These are phyloP conservation scores for Talaromyces islandicus DNA, from an alignment of 2,329 filamentous ascomycete genomes.

Conservation along the genomic window DNA sequence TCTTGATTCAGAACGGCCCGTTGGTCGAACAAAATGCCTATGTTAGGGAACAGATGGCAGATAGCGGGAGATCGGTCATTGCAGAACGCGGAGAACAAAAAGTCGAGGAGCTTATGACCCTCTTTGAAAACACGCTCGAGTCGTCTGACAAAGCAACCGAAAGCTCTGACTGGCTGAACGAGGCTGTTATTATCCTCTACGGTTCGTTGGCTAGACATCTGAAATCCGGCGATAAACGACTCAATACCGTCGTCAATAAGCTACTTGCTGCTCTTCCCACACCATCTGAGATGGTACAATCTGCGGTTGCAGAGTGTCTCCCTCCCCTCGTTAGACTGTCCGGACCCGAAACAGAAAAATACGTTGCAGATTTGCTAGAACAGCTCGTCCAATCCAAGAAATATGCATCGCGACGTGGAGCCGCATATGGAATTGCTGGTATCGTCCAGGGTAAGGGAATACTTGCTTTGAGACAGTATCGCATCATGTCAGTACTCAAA, in stretches of 20 bases:
- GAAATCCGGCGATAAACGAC: slow-evolving; percentile 73
- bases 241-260: slow-evolving; percentile 81
- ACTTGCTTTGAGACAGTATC: slow-evolving; percentile 71
- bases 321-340: slow-evolving; percentile 84
- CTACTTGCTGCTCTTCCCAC: slow-evolving; percentile 84
- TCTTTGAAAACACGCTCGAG: slow-evolving; percentile 85
- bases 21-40: slow-evolving; percentile 73
- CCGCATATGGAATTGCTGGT: slow-evolving; percentile 89
- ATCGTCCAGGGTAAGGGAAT: slow-evolving; percentile 86
- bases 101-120: slow-evolving; percentile 84
- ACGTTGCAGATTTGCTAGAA: slow-evolving; percentile 74
- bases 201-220: slow-evolving; percentile 88
- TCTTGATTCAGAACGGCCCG: slow-evolving; percentile 79
- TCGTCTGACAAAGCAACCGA: slow-evolving; percentile 75
- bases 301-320: slow-evolving; percentile 88
- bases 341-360: slow-evolving; percentile 68
- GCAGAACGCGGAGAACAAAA: slow-evolving; percentile 72
- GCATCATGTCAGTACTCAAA: slow-evolving; percentile 74
- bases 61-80: slow-evolving; percentile 77
- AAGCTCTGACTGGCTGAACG: slow-evolving; percentile 82
- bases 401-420: slow-evolving; percentile 87
- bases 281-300: slow-evolving; percentile 94
- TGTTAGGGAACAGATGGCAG: slow-evolving; percentile 86
- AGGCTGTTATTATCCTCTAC: slow-evolving; percentile 96
- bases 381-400: slow-evolving; percentile 81